Evolutionary conservation across 75 land plant genomes (phyloP).

Genomic region (Pinus tabuliformis): DNA sequence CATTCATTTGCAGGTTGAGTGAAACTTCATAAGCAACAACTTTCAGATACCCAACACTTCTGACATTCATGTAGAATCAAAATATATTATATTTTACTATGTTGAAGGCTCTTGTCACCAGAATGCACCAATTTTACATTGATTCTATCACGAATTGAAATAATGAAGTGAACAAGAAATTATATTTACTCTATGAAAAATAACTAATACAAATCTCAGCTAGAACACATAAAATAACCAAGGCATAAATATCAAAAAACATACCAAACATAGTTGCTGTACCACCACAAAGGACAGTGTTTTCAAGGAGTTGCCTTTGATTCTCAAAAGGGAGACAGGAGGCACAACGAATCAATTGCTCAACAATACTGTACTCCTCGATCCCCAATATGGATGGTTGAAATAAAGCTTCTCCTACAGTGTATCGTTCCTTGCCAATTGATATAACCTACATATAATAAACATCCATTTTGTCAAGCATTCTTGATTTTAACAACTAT

Average conservation of each 20-base stretch:
- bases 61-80: neutral
- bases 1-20: no score
- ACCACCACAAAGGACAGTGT: constrained; percentile 97
- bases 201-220: neutral
- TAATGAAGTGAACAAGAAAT: neutral
- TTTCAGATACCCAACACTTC: neutral
- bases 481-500: neutral
- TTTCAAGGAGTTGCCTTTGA: constrained; percentile 86
- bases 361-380: constrained; percentile 90
- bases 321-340: constrained; percentile 87
- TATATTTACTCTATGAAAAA: neutral
- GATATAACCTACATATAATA: constrained; percentile 60
- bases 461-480: constrained; percentile 1
- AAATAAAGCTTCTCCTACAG: constrained; percentile 92
- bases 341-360: constrained; percentile 80
- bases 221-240: neutral
- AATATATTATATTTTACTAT: neutral
- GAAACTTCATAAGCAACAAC: neutral
- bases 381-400: constrained; percentile 87
- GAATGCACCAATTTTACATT: neutral
- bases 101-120: neutral
- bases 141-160: neutral
- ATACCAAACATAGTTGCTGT: constrained; percentile 85
- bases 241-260: constrained; percentile 8
- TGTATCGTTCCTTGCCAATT: constrained; percentile 85